A percentile compares a stretch with the other conserved stretches of the same genome.
Evolutionary conservation across 495 filamentous ascomycete genomes (phyloP).

Genomic region (Hypomontagnella submonticulosa): DNA sequence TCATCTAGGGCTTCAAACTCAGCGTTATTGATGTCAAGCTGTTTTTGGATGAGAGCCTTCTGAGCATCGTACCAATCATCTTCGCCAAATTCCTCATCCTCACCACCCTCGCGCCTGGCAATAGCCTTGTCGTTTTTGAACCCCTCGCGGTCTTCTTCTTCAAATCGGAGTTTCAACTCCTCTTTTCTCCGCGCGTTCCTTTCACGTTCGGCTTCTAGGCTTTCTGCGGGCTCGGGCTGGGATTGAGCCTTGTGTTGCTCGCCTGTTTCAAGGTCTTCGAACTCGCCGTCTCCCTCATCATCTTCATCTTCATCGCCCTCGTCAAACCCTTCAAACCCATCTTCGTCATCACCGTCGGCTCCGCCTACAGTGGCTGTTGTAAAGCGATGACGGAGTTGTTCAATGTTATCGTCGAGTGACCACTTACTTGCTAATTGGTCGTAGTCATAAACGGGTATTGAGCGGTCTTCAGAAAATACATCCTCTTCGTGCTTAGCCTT

Average conservation of each 20-base stretch:
- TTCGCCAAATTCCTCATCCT: slow-evolving; percentile 84
- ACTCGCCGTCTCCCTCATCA: slow-evolving; percentile 90
- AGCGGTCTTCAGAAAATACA: slow-evolving; percentile 73
- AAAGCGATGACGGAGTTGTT: slow-evolving; percentile 78
- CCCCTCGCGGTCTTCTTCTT: slow-evolving; percentile 95
- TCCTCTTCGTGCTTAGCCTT: slow-evolving; percentile 70
- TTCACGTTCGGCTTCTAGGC: slow-evolving; percentile 85
- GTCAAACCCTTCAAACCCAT: slow-evolving; percentile 58
- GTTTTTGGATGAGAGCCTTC: slow-evolving; percentile 93
- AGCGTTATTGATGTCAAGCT: slow-evolving; percentile 90
- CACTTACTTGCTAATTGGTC: slow-evolving; percentile 84
- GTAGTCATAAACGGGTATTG: slow-evolving; percentile 83
- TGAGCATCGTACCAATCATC: slow-evolving; percentile 99
- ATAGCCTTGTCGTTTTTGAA: slow-evolving; percentile 86
- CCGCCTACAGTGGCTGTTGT: slow-evolving; percentile 71
- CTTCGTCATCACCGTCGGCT: slow-evolving; percentile 56
- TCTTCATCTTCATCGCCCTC: slow-evolving; percentile 72
- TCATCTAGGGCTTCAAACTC: slow-evolving; percentile 91
- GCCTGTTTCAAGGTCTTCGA: slow-evolving; percentile 87
- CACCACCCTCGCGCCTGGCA: slow-evolving; percentile 68
- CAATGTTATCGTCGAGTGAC: slow-evolving; percentile 79
- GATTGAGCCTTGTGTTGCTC: slow-evolving; percentile 63
- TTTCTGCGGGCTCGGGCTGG: slow-evolving; percentile 45
- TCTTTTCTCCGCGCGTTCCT: slow-evolving; percentile 92
- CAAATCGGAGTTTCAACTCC: slow-evolving; percentile 92